Evolutionary conservation across 2,329 filamentous ascomycete genomes (phyloP).

Genomic region (Exophiala sp.): DNA sequence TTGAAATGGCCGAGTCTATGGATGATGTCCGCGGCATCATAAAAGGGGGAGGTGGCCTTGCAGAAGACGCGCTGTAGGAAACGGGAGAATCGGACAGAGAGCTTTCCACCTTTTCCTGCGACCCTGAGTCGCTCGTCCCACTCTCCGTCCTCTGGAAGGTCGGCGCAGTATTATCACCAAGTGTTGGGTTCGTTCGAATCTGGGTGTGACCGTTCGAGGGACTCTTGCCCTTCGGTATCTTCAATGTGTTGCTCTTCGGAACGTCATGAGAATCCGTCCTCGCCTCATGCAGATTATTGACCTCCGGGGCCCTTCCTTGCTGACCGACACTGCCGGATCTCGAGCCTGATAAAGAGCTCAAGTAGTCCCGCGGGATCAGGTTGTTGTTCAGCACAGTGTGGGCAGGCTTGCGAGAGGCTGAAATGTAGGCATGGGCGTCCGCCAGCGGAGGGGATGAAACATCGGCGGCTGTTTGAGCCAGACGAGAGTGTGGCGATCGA

Average conservation of each 20-base stretch:
- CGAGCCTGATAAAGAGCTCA: constrained; percentile 30
- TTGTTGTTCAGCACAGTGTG: constrained; percentile 25
- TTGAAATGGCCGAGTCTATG: constrained; percentile 89
- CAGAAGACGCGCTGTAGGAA: constrained; percentile 10
- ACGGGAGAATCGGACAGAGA: constrained; percentile 16
- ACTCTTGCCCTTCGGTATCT: constrained; percentile 9
- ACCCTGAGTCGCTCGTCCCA: background rate
- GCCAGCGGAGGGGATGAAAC: constrained; percentile 23
- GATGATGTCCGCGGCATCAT: constrained; percentile 70
- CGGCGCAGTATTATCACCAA: background rate
- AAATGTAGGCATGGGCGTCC: constrained; percentile 13
- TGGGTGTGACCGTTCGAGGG: constrained; percentile 1
- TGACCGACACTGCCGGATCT: constrained; percentile 5
- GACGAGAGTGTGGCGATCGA: constrained; percentile 19
- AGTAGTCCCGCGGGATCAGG: constrained; percentile 37
- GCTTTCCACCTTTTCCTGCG: constrained; percentile 1
- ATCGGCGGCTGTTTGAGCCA: constrained; percentile 19
- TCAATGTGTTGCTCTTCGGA: constrained; percentile 2
- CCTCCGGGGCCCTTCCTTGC: constrained; percentile 1
- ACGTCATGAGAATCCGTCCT: constrained; percentile 9
- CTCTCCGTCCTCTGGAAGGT: background rate
- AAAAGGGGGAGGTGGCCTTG: constrained; percentile 6
- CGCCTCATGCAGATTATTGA: background rate
- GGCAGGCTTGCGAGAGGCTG: constrained; percentile 14
- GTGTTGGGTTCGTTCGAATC: background rate